Percentiles rank a stretch among this genome's conserved stretches.
These are phyloP conservation scores for Peronosclerospora sorghi DNA, from an alignment of 352 stramenopile genomes.

Conservation along the genomic window DNA sequence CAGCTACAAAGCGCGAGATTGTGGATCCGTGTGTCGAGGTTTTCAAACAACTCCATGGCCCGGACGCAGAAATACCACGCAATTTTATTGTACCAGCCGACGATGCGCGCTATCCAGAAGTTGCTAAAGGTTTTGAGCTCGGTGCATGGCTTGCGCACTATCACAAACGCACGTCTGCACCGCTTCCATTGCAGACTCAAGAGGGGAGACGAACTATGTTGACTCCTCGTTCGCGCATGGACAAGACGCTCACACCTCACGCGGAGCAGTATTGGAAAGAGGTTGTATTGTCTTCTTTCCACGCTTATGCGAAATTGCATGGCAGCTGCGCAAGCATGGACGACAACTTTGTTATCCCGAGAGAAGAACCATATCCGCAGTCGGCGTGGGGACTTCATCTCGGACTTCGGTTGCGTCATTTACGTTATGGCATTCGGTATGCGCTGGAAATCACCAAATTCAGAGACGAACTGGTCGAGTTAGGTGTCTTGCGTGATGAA, in stretches of 20 bases:
- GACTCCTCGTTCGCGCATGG: background rate
- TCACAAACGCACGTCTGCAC: slow-evolving; percentile 21
- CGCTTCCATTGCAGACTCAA: slow-evolving; percentile 33
- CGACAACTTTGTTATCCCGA: slow-evolving; percentile 46
- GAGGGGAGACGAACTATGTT: slow-evolving; percentile 18
- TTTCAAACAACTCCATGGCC: slow-evolving; percentile 75
- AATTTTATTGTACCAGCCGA: slow-evolving; percentile 68
- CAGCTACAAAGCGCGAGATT: slow-evolving; percentile 38
- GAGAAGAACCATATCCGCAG: slow-evolving; percentile 37
- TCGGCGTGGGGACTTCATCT: slow-evolving; percentile 62
- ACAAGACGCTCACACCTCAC: slow-evolving; percentile 27
- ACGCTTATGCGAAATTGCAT: slow-evolving; percentile 36
- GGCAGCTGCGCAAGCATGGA: slow-evolving; percentile 48
- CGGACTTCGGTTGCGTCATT: slow-evolving; percentile 49
- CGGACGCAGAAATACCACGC: slow-evolving; percentile 45
- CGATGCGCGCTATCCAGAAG: slow-evolving; percentile 72
- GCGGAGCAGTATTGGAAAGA: slow-evolving; percentile 68
- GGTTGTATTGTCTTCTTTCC: slow-evolving; percentile 51
- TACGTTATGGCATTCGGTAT: slow-evolving; percentile 59
- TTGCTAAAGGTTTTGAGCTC: slow-evolving; percentile 76
- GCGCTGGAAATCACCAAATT: slow-evolving; percentile 51
- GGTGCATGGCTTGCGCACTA: slow-evolving; percentile 79
- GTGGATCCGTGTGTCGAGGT: slow-evolving; percentile 47
- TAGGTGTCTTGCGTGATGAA: slow-evolving; percentile 21
- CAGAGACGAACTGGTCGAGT: slow-evolving; percentile 23